Percentiles rank a stretch among this genome's conserved stretches.
These are phyloP conservation scores for Halophytophthora polymorphica DNA, from an alignment of 352 stramenopile genomes.

Conservation along the genomic window DNA sequence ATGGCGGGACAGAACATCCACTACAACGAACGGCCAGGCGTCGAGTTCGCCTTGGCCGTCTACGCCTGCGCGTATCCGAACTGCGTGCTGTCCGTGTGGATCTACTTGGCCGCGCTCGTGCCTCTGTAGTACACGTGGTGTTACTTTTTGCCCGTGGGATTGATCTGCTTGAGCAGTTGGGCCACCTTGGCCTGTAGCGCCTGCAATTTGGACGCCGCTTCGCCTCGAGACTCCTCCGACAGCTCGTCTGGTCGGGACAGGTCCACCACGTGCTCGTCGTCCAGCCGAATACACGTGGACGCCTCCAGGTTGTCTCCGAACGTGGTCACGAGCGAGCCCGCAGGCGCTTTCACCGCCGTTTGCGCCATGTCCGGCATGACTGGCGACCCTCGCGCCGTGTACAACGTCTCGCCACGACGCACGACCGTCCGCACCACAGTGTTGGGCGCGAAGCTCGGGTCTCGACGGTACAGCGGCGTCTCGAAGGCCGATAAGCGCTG, in stretches of 20 bases:
- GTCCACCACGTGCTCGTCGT: conserved; percentile 57
- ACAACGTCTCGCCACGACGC: conserved; percentile 70
- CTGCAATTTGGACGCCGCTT: conserved; percentile 60
- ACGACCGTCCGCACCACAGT: conserved; percentile 60
- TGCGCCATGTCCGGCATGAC: conserved; percentile 55
- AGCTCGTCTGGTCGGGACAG: conserved; percentile 64
- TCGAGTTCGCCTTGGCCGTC: conserved; percentile 90
- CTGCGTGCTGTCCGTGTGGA: conserved; percentile 89
- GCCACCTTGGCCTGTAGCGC: conserved; percentile 69
- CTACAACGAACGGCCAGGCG: conserved; percentile 71
- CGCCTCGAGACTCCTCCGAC: conserved; percentile 48
- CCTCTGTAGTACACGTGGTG: conserved; percentile 16
- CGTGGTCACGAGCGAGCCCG: conserved; percentile 55
- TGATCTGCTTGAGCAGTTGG: conserved; percentile 58
- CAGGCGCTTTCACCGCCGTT: conserved; percentile 50
- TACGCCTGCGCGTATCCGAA: conserved; percentile 85
- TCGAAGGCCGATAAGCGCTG: conserved; percentile 32
- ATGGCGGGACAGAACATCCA: conserved; percentile 77
- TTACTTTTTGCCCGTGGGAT: conserved; percentile 14
- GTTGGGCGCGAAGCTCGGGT: conserved; percentile 7
- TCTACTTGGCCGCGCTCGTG: conserved; percentile 85
- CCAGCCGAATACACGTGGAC: conserved; percentile 53
- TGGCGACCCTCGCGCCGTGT: conserved; percentile 65
- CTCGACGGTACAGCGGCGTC: conserved; percentile 34
- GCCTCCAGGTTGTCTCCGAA: conserved; percentile 47